Base-by-base conservation (phyloP, 768 basidiomycete genomes). In the Melanogaster broomeanus region DNA sequence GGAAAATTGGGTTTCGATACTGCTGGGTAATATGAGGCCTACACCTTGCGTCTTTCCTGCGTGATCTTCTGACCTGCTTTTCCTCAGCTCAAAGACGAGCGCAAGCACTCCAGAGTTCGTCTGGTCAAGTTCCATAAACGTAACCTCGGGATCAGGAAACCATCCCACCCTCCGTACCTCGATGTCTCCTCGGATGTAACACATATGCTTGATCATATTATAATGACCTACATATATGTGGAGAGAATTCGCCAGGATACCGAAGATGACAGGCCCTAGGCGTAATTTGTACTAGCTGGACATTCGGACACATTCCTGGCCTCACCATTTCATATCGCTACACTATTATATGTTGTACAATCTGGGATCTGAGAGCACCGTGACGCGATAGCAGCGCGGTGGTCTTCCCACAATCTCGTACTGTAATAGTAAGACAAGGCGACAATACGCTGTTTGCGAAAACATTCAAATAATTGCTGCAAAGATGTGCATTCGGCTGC, bases 191-290 rank as follows among this genome's bases (percentile, higher is more conserved):
- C 56, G 1, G 56, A 51, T 11, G 66, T 63, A 7, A 58, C 58
- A 16, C 62, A 64, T 12, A 67, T 71, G 45, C 11, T 67, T 11
- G 70, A 71, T 45, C 42, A 66, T 21, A 67, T 72, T 34, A n/a
- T 71, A 16, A 37, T 70, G 41, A 72, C 71, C 2, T 70, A 71
- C 25, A 58, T 66, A 16, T 72, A 66, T 39, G 51, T 67, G 38
- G 63, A 68, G 35, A 64, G 61, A 15, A n/a, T 67, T 25, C 61
- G 68, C 30, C 61, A 54, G 40, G 63, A 65, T 37, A 46, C 53
- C 16, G 63, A 66, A 42, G 43, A 53, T 45, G 50, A 58, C 21
- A 55, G 44, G n/a, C n/a, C n/a, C n/a, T n/a, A n/a, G n/a, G 35
- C 10, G 18, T 7, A 56, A 55, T 31, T 25, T 56, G 24, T 46